Base-by-base conservation (phyloP, 2,329 filamentous ascomycete species). In the Phialemoniopsis sp. region DNA sequence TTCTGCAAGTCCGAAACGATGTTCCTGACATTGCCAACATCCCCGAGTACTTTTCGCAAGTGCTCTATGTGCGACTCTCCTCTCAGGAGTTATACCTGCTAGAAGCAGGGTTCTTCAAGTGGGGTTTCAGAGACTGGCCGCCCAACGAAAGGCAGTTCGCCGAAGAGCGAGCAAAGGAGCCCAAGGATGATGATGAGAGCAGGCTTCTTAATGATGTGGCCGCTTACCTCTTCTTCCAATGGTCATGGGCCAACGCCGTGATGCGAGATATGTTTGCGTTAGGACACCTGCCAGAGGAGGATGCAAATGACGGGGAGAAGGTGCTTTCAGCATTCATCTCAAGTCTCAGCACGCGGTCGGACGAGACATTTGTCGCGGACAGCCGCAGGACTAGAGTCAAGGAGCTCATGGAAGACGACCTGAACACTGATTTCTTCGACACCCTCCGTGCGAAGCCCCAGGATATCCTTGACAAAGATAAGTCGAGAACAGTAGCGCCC, bases 201-300 rank as follows among this genome's bases (percentile, higher is more conserved):
- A 10, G 10, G 21, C 10, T 26, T 26, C 21, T 29, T 26, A 28
- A 29, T 16, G 19, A 21, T 13, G 17, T 36, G n/a, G 29, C 21
- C 21, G 21, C 21, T 36, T 28, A 28, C 14, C 19, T 36, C 18
- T 36, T 36, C 29, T 28, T 14, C 34, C n/a, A 28, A 15, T 36
- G 34, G 34, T 36, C 21, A 26, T 36, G 34, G 21, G 34, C 34
- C 12, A 28, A 36, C 29, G 17, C 34, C 15, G 34, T 36, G 26
- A 21, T 36, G 21, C 17, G 34, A 8, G 4, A 36, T 16, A 19
- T 36, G n/a, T 28, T 29, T 10, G 34, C 21, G 21, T 10, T 26
- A 10, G 6, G 10, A 6, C 6, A 26, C 6, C 6, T 10, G 10
- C 10, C 21, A 6, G 10, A 26, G 21, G 21, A 26, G 10, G 21